Evolutionary conservation across 768 basidiomycete species (phyloP).

Genomic region (Suillus lakei): DNA sequence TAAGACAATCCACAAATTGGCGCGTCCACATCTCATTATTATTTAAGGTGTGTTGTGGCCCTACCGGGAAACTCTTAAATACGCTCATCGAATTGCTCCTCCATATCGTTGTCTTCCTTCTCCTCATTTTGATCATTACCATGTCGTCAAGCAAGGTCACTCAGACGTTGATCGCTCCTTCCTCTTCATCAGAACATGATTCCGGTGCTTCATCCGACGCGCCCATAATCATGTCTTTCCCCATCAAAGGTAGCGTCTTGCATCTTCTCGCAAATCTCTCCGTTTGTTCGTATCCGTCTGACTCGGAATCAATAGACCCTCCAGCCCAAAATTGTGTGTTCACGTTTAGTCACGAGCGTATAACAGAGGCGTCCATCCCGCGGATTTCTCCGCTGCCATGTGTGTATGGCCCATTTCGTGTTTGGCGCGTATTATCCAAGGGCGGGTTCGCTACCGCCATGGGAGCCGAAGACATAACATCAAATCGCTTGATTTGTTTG

Average conservation of each 20-base stretch:
- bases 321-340: background rate
- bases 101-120: background rate
- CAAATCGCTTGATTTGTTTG: slow-evolving; percentile 42
- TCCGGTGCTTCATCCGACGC: background rate
- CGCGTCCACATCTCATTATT: slow-evolving; percentile 14
- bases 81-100: background rate
- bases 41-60: background rate
- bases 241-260: background rate
- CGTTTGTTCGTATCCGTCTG: background rate
- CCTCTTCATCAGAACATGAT: background rate
- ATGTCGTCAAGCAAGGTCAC: slow-evolving; percentile 22
- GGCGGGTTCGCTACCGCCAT: slow-evolving; percentile 27
- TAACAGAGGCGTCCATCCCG: background rate
- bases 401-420: slow-evolving; percentile 29
- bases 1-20: background rate
- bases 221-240: background rate
- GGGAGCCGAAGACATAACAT: slow-evolving; percentile 27
- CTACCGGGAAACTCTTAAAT: background rate
- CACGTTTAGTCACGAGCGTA: background rate
- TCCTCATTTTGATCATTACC: background rate
- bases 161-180: slow-evolving; percentile 10
- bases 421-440: slow-evolving; percentile 19
- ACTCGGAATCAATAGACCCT: background rate
- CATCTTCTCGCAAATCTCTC: background rate
- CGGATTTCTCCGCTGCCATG: too few relatives aligned